Conservation (phyloP, 208 protist species). For the Porcisia deanei region DNA sequence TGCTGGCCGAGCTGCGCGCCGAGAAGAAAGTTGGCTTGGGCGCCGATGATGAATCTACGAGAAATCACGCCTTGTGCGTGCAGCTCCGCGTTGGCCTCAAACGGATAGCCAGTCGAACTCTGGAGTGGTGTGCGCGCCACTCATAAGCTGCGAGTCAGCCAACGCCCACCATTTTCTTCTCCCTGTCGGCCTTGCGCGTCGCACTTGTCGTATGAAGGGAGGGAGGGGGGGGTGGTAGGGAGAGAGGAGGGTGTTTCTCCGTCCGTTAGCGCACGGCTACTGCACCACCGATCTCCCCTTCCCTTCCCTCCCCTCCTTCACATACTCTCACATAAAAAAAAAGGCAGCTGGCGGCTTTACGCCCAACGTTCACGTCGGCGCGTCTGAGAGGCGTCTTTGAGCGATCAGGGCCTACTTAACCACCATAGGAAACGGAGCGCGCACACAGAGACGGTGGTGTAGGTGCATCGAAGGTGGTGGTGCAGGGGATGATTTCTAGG, state of each 20-base stretch:
- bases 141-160: not conserved
- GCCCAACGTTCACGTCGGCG: not conserved
- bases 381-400: not conserved
- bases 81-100: conserved; percentile 78
- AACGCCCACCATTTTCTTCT: not conserved
- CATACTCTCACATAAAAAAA: not conserved
- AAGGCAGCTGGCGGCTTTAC: not conserved
- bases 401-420: not conserved
- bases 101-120: conserved; percentile 50
- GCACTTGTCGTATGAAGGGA: not conserved
- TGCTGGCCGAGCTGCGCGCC: conserved; percentile 29
- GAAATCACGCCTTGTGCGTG: conserved; percentile 53
- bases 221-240: not conserved
- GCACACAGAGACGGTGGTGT: not conserved
- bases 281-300: not conserved
- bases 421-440: not conserved
- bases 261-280: no score
- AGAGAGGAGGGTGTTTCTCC: not conserved
- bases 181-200: not conserved
- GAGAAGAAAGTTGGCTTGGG: conserved; percentile 9
- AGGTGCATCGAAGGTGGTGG: not conserved
- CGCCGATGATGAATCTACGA: conserved; percentile 14
- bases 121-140: conserved; percentile 53
- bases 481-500: not conserved
- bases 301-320: not conserved